Conservation (phyloP, 2,329 filamentous ascomycete species). For the Pseudocercospora musae region DNA sequence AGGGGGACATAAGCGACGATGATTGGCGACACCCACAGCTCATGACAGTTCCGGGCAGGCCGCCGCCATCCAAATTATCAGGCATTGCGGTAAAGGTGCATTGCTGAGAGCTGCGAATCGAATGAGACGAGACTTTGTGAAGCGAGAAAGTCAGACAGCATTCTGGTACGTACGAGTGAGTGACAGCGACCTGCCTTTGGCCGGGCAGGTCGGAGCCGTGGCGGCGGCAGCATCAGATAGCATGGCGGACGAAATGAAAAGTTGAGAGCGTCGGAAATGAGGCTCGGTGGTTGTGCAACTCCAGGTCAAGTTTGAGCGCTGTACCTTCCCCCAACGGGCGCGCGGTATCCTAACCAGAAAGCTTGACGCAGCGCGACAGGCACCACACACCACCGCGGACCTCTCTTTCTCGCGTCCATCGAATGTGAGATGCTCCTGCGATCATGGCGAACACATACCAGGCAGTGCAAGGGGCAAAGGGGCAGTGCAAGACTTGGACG, state of each 20-base stretch:
- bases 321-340: not conserved
- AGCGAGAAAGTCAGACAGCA: not conserved
- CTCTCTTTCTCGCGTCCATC: constrained; percentile 6
- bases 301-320: not conserved
- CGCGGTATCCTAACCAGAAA: not conserved
- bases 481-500: constrained; percentile 17
- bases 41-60: not conserved
- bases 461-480: constrained; percentile 19
- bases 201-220: not conserved
- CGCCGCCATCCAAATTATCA: not conserved
- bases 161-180: not conserved
- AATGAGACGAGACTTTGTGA: not conserved
- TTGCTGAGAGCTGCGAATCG: not conserved
- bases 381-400: constrained; percentile 2
- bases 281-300: not conserved
- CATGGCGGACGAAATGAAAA: not conserved
- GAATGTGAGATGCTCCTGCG: constrained; percentile 12
- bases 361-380: not conserved
- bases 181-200: not conserved
- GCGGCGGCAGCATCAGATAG: not conserved
- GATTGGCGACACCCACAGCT: not conserved
- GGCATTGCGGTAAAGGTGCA: not conserved
- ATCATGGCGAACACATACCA: constrained; percentile 2
- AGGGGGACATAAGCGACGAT: not conserved
- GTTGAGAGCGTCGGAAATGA: not conserved